Percentiles rank a stretch among this genome's conserved stretches.
These are phyloP conservation scores for Sesbania bispinosa DNA, from an alignment of 306 rosid genomes.

Conservation along the genomic window DNA sequence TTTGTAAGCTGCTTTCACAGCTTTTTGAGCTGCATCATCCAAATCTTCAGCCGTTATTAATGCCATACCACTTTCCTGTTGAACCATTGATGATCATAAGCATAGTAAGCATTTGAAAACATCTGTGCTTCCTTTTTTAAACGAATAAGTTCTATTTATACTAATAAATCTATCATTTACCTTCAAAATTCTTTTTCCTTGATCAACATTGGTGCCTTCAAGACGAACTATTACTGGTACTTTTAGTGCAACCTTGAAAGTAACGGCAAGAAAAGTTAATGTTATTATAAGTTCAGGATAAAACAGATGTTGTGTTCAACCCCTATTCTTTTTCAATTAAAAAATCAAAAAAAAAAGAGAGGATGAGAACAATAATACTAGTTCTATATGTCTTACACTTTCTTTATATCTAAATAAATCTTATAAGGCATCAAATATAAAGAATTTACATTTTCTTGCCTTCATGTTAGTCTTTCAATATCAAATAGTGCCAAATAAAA, in stretches of 20 bases:
- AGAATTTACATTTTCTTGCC: background rate
- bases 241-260: slow-evolving; percentile 69
- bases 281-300: background rate
- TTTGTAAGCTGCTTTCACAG: slow-evolving; percentile 71
- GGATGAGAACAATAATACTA: background rate
- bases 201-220: slow-evolving; percentile 96
- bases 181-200: slow-evolving; percentile 93
- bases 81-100: slow-evolving; percentile 22
- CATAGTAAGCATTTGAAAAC: slow-evolving; percentile 12
- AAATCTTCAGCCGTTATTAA: slow-evolving; percentile 94
- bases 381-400: background rate
- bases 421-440: background rate
- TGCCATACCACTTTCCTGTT: slow-evolving; percentile 92
- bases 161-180: slow-evolving; percentile 28
- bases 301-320: background rate
- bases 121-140: background rate
- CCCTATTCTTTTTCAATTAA: background rate
- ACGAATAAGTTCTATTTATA: background rate
- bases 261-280: slow-evolving; percentile 20
- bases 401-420: background rate
- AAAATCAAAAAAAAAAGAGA: background rate
- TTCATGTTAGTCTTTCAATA: background rate
- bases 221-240: slow-evolving; percentile 97
- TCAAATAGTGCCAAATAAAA: background rate
- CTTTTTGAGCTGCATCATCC: slow-evolving; percentile 97